Base-by-base conservation (phyloP, 176 grass and related monocot genomes). In the Pontederia paniculata region DNA sequence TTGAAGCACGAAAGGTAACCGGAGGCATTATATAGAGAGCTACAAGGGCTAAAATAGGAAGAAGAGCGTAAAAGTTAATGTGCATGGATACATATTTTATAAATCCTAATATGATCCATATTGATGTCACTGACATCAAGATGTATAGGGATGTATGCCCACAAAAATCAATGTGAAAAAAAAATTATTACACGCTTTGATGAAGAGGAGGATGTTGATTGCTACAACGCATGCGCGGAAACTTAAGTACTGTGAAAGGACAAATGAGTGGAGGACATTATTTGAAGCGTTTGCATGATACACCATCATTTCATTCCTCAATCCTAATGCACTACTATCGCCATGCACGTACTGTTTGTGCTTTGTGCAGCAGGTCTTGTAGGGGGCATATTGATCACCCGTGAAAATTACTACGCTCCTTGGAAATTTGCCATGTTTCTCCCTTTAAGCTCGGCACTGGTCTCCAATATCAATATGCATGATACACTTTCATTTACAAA, bases 321-420 rank as follows among this genome's bases (percentile, higher is more conserved):
- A n/a, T 10, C 51, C 17, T 53, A 10, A 20, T 53, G 51, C n/a
- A n/a, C n/a, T n/a, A n/a, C n/a, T n/a, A n/a, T n/a, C n/a, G n/a
- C n/a, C n/a, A n/a, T n/a, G 51, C 7, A 10, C 10, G n/a, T 8
- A 10, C 9, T 21, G 16, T 0, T 53, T 21, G 51, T 53, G 51
- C 51, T 53, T 53, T 21, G 51, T 53, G 51, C 51, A 9, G 51
- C 6, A 53, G 51, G 17, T n/a, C 18, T 53, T 11, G 20, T 10
- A 53, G 51, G 51, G 17, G 51, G 20, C 51, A n/a, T 53, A 53
- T 53, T 21, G 51, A 53, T 53, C 15, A 10, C 51, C 51, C 51
- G 10, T 53, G 51, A 9, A 53, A n/a, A 20, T 53, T 53, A 37
- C 51, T 53, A 20, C 9, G 7, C 17, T 53, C 51, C 17, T 53